A percentile compares a stretch with the other conserved stretches of the same genome.
These are phyloP conservation scores for Tylopilus plumbeoviolaceoides DNA, from an alignment of 768 basidiomycete genomes.

Conservation along the genomic window DNA sequence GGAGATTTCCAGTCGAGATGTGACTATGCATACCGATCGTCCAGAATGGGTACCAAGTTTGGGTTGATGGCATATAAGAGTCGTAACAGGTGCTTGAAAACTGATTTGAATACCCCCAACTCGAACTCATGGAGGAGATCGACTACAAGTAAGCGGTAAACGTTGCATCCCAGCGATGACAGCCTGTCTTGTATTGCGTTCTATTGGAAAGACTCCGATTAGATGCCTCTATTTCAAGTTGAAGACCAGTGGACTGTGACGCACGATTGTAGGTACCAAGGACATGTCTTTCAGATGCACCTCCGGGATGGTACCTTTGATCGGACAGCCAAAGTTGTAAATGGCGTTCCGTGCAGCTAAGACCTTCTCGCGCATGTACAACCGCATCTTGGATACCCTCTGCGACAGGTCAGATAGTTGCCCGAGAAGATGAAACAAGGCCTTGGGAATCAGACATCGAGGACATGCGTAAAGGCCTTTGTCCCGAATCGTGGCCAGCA, in stretches of 20 bases:
- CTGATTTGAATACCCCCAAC: conserved; percentile 31
- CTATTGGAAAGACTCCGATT: conserved; percentile 16
- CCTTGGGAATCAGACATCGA: conserved; percentile 19
- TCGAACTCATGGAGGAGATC: conserved; percentile 31
- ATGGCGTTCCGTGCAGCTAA: not conserved
- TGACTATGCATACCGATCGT: conserved; percentile 18
- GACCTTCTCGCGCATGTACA: conserved; percentile 1
- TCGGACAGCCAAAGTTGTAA: conserved; percentile 10
- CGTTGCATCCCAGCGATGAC: conserved; percentile 16
- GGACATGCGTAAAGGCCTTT: conserved; percentile 32
- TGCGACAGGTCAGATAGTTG: conserved; percentile 3
- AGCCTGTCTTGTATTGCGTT: conserved; percentile 32
- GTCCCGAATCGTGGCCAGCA: conserved; percentile 27
- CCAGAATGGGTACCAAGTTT: conserved; percentile 16
- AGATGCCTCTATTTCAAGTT: no score
- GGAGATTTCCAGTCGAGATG: no score
- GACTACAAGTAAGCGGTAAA: conserved; percentile 25
- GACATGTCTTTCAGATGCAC: conserved; percentile 6
- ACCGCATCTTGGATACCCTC: not conserved
- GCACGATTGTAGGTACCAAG: conserved; percentile 11
- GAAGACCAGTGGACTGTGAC: not conserved
- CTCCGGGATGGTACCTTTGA: conserved; percentile 12
- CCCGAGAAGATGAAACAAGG: conserved; percentile 13
- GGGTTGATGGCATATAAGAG: conserved; percentile 22
- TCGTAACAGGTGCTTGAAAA: conserved; percentile 36